Evolutionary conservation across 148 eudicot species (phyloP).

Genomic region (Silene conica): DNA sequence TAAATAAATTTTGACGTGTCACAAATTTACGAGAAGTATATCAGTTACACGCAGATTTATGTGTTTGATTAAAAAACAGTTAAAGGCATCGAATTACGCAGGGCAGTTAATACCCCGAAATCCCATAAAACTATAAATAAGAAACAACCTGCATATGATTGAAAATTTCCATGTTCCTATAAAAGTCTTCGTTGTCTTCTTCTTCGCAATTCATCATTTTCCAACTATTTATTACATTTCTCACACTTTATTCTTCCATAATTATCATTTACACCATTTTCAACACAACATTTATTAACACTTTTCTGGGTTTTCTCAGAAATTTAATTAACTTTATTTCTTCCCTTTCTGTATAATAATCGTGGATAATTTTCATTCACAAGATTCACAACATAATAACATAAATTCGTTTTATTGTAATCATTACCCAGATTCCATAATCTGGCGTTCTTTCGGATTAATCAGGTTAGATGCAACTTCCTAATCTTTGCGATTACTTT

Average conservation of each 20-base stretch:
- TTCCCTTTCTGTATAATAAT: not conserved
- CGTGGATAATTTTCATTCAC: not conserved
- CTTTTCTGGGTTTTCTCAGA: not conserved
- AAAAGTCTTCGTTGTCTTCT: slow-evolving; percentile 10
- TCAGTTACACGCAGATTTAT: too few species aligned
- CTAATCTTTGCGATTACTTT: not conserved
- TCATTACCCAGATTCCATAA: not conserved
- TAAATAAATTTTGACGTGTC: too few species aligned
- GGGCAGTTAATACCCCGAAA: too few species aligned
- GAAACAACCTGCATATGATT: not conserved
- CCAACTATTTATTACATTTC: not conserved
- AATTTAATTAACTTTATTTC: not conserved
- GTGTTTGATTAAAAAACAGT: too few species aligned
- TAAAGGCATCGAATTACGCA: too few species aligned
- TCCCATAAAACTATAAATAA: too few species aligned
- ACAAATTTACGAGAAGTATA: too few species aligned
- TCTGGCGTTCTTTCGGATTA: not conserved
- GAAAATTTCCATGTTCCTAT: not conserved
- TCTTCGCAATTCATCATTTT: not conserved
- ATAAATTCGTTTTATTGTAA: not conserved
- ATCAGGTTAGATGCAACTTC: not conserved
- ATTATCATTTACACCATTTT: not conserved
- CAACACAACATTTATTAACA: not conserved
- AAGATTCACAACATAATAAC: too few species aligned
- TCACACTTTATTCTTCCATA: slow-evolving; percentile 1